A percentile compares a stretch with the other conserved stretches of the same genome.
phyloP scores from a whole-genome alignment of 2,329 filamentous ascomycete genomes.

The Microdochium bolleyi region DNA sequence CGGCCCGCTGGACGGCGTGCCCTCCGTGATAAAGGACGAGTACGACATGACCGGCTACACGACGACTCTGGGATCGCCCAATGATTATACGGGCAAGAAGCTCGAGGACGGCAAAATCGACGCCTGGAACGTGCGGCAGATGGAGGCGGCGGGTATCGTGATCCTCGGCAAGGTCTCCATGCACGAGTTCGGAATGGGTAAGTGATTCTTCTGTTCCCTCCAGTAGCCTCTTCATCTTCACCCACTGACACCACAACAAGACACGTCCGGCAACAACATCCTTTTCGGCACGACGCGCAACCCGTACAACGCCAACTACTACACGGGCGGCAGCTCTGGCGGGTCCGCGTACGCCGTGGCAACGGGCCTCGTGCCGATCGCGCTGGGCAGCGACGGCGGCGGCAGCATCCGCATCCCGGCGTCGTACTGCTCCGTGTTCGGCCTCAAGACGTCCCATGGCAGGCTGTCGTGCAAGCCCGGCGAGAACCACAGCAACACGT shows the following conservation, averaged over 20 bases:
- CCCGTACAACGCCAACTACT: slow-evolving; percentile 65
- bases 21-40: slow-evolving; percentile 70
- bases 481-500: slow-evolving; percentile 49
- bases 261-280: slow-evolving; percentile 70
- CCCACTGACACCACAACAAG: slow-evolving; percentile 20
- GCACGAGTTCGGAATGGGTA: slow-evolving; percentile 68
- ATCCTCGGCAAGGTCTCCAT: slow-evolving; percentile 67
- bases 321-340: slow-evolving; percentile 70
- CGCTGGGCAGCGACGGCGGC: slow-evolving; percentile 65
- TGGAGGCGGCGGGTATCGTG: slow-evolving; percentile 63
- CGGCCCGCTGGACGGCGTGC: slow-evolving; percentile 63
- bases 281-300: slow-evolving; percentile 67
- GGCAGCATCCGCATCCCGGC: slow-evolving; percentile 68
- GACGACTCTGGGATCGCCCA: slow-evolving; percentile 53
- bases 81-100: slow-evolving; percentile 47
- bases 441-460: slow-evolving; percentile 63
- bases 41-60: slow-evolving; percentile 68
- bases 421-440: slow-evolving; percentile 65
- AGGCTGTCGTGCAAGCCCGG: slow-evolving; percentile 57
- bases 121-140: slow-evolving; percentile 63
- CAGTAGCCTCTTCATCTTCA: slow-evolving; percentile 1
- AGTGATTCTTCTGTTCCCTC: slow-evolving; percentile 11
- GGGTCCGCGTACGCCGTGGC: slow-evolving; percentile 66
- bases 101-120: slow-evolving; percentile 33
- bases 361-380: slow-evolving; percentile 62